These are phyloP conservation scores for Candida adriatica DNA, from an alignment of 805 yeast species.

Conservation along the genomic window DNA sequence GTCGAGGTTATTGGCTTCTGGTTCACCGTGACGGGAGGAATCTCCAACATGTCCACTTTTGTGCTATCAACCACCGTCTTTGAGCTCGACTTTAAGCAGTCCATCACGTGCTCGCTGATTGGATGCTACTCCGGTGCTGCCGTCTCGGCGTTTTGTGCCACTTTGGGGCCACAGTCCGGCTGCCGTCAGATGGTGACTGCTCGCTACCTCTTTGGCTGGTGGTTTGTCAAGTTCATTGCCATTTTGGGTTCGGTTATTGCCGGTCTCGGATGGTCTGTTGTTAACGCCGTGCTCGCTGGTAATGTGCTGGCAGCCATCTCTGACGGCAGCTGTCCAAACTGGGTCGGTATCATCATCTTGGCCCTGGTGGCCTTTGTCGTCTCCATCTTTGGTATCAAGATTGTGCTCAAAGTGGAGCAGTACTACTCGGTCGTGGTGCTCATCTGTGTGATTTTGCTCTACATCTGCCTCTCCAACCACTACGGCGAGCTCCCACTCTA, in stretches of 20 bases:
- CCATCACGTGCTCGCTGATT: constrained; percentile 55
- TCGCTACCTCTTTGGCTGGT: constrained; percentile 78
- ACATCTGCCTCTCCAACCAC: constrained; percentile 49
- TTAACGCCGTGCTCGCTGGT: constrained; percentile 83
- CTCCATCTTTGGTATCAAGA: constrained; percentile 72
- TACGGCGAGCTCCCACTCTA: constrained; percentile 28
- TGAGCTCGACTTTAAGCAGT: constrained; percentile 59
- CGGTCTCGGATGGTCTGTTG: constrained; percentile 83
- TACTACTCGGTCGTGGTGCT: constrained; percentile 62
- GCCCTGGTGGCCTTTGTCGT: constrained; percentile 56
- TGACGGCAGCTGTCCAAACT: constrained; percentile 56
- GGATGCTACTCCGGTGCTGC: constrained; percentile 66
- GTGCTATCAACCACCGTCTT: constrained; percentile 69
- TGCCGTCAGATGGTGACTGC: constrained; percentile 84
- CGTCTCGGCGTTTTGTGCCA: constrained; percentile 75
- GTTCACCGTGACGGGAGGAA: constrained; percentile 80
- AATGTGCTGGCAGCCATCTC: constrained; percentile 66
- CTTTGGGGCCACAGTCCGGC: constrained; percentile 88
- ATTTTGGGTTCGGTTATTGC: constrained; percentile 61
- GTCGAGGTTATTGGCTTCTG: constrained; percentile 63
- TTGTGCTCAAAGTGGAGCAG: constrained; percentile 61
- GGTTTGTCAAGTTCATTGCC: constrained; percentile 72
- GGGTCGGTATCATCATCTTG: constrained; percentile 70
- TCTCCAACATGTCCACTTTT: constrained; percentile 81
- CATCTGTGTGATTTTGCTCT: constrained; percentile 58